Evolutionary conservation across 192 early-diverging fungal species (phyloP), one percentile per base, ranked within the genome.

Genomic region (Endogone sp.): DNA sequence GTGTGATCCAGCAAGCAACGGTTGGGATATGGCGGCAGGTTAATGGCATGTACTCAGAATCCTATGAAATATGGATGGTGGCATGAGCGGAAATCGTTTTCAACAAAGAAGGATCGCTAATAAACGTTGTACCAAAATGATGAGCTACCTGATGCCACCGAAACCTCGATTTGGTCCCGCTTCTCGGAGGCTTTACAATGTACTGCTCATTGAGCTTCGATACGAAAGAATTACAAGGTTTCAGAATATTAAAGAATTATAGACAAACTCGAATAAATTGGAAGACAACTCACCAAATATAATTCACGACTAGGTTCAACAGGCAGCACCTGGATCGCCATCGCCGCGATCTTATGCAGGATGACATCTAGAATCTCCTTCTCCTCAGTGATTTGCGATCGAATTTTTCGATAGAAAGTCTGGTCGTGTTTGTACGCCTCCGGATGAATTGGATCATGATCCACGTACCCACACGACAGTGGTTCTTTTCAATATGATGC

Each of bases 191-290:
- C 68, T 79, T 79, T 13, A 79, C 60, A 28, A 79, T 79, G 68
- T 71, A 79, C 28, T 79, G 77, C 58, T 79, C 77, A 65, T 79
- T 79, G 2, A 79, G 55, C 77, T 79, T 1, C 22, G 3, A 44
- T 21, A 26, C 21, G 27, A 13, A 56, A 11, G 3, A 37, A 3
- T 10, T 2, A 9, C 29, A 20, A 25, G 11, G 3, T 3, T 56
- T 56, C 10, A 22, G 23, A 55, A 11, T 55, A 24, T 20, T n/a
- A n/a, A n/a, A n/a, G 24, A 64, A 31, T 49, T 9, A 28, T 54
- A 11, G 29, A 56, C 8, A 62, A 25, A 27, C 9, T 44, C 4
- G n/a, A 60, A 9, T 6, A 9, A 20, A 54, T 25, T 56, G 60
- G 23, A 20, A 62, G 24, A 37, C 2, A 49, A 24, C 54, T 63